These are phyloP conservation scores for Pyricularia sp. DNA, from an alignment of 2,329 filamentous ascomycete species.

Conservation along the genomic window DNA sequence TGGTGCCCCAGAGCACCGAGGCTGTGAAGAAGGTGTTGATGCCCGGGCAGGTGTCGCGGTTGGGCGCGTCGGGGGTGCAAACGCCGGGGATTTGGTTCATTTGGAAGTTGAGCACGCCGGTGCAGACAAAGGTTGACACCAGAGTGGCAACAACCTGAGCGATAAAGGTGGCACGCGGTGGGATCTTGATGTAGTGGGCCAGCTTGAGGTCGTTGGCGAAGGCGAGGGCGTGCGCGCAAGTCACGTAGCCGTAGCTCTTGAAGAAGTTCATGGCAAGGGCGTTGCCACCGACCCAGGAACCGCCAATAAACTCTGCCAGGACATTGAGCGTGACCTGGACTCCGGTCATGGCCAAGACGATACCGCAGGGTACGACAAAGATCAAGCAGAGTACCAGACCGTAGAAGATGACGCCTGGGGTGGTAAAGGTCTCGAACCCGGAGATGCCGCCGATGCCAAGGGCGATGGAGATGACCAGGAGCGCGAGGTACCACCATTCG, in stretches of 20 bases:
- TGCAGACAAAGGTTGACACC: conserved; percentile 24
- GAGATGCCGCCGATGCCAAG: conserved; percentile 37
- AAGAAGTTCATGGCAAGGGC: conserved; percentile 45
- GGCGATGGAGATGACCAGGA: conserved; percentile 32
- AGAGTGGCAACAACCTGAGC: conserved; percentile 26
- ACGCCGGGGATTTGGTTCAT: conserved; percentile 38
- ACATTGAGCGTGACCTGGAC: conserved; percentile 43
- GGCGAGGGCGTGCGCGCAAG: conserved; percentile 12
- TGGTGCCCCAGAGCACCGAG: conserved; percentile 52
- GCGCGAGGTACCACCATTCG: conserved; percentile 43
- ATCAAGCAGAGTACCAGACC: conserved; percentile 38
- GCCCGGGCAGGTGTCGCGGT: conserved; percentile 46
- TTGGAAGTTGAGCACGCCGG: conserved; percentile 16
- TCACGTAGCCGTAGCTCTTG: conserved; percentile 23
- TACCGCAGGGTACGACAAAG: conserved; percentile 42
- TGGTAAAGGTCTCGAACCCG: conserved; percentile 40
- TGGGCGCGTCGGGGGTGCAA: conserved; percentile 36
- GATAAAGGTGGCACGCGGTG: conserved; percentile 24
- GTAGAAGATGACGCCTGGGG: conserved; percentile 40
- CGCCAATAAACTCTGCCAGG: conserved; percentile 42
- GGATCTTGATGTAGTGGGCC: conserved; percentile 21
- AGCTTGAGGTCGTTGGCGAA: conserved; percentile 19
- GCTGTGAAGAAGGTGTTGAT: conserved; percentile 51
- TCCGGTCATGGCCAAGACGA: conserved; percentile 44
- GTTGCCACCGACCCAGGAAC: conserved; percentile 39